Base-by-base conservation (phyloP, 2,329 filamentous ascomycete genomes). In the Botrytis paeoniae region DNA sequence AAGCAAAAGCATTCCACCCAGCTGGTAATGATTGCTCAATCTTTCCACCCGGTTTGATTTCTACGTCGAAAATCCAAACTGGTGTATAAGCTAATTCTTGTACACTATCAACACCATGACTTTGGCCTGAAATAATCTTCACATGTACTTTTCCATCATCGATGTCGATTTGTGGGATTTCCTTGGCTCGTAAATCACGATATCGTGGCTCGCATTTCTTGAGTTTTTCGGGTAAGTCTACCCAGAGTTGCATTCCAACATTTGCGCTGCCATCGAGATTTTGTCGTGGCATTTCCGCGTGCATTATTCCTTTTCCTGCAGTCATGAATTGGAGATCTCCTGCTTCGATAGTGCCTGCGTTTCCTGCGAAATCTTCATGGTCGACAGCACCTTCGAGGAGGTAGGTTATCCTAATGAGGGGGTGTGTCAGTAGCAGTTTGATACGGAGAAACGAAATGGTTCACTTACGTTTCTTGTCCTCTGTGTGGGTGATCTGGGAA, bases 311-410 rank as follows among this genome's bases (percentile, higher is more conserved):
- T 32, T 88, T 86, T 6, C 95, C 95, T 1, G 95, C 95, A 0
- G 95, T 98, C 96, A 98, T 98, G 86, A 98, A 98, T 81, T 98
- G 95, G 65, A 98, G 84, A 81, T 98, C 95, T n/a, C 95, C 95
- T 0, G 92, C 84, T 74, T 91, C 87, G 77, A 98, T 93, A 5
- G 92, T 96, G 73, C 95, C 96, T 68, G 87, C 87, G 84, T 96
- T 91, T 20, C 94, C 94, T 3, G 93, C 91, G 78, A 97, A 97
- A 82, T 97, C 94, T 84, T 97, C 94, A 80, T 97, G 94, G 83
- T 97, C 94, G 74, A 97, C 90, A 5, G 89, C 93, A 76, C 95
- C 95, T 22, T 88, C 84, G n/a, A 98, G 86, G 43, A 98, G 86
- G 81, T 98, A 98, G 1, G 94, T 97, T 81, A 97, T 96, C 25